phyloP scores from a whole-genome alignment of 306 rosid genomes.

The Canavalia gladiata region DNA sequence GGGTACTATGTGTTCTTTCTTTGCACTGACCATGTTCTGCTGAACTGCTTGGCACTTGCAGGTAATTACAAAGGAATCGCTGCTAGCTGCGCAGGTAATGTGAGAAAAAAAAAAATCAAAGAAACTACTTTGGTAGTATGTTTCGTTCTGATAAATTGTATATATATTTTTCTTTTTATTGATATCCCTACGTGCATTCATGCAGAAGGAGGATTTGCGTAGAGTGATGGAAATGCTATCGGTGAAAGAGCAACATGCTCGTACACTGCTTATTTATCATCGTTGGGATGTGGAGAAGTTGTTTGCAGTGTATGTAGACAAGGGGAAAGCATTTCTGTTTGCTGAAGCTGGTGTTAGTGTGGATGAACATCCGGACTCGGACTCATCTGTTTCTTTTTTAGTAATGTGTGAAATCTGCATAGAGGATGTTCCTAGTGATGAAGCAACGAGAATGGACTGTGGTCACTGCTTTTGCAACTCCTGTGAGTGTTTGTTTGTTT shows the following conservation, averaged over 20 bases:
- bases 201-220: constrained; percentile 87
- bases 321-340: constrained; percentile 65
- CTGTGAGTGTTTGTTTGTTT: constrained; percentile 66
- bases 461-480: constrained; percentile 92
- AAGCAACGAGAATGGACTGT: constrained; percentile 87
- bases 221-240: constrained; percentile 85
- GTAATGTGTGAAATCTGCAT: constrained; percentile 79
- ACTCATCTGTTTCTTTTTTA: constrained; percentile 45
- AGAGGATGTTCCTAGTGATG: constrained; percentile 70
- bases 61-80: constrained; percentile 86
- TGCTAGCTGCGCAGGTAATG: constrained; percentile 83
- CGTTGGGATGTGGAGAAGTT: constrained; percentile 92
- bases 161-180: constrained; percentile 3
- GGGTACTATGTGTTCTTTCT: not conserved
- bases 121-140: not conserved
- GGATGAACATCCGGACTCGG: constrained; percentile 57
- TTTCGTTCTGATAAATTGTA: not conserved
- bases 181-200: constrained; percentile 35
- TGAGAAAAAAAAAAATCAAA: not conserved
- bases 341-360: constrained; percentile 81
- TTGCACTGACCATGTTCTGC: constrained; percentile 35
- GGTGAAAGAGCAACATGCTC: constrained; percentile 82
- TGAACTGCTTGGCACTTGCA: constrained; percentile 46
- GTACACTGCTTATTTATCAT: constrained; percentile 82
- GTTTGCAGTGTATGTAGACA: constrained; percentile 76